These are phyloP conservation scores for Colletotrichum horii DNA, from an alignment of 2,329 filamentous ascomycete genomes.

Conservation along the genomic window DNA sequence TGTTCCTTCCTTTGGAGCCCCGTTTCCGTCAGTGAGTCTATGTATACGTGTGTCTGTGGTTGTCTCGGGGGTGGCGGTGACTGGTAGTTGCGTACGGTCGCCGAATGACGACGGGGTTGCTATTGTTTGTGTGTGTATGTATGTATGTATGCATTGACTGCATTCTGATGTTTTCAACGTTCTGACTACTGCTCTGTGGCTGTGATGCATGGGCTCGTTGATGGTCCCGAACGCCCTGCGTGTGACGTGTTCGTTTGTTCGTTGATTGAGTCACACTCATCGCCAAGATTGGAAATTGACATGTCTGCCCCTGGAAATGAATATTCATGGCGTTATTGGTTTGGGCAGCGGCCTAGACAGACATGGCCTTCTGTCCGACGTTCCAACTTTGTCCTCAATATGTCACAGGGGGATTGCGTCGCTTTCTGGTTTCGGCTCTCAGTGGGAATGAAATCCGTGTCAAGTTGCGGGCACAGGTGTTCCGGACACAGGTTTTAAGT, in stretches of 20 bases:
- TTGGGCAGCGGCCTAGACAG: not conserved
- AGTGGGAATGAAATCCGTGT: not conserved
- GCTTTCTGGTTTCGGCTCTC: not conserved
- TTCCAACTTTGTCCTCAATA: not conserved
- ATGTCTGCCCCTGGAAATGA: not conserved
- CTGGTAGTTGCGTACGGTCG: not conserved
- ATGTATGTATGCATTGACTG: not conserved
- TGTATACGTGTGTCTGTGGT: not conserved
- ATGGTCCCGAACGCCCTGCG: not conserved
- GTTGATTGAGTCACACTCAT: not conserved
- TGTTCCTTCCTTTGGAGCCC: not conserved
- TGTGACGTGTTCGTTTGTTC: not conserved
- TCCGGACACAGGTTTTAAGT: not conserved
- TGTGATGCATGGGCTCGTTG: not conserved
- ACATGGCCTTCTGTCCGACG: not conserved
- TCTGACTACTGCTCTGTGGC: not conserved
- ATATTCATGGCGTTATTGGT: not conserved
- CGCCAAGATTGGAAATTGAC: not conserved
- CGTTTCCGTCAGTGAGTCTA: not conserved
- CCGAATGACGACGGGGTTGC: not conserved
- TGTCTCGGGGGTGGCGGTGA: not conserved
- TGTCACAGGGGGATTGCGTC: not conserved
- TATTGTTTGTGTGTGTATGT: not conserved
- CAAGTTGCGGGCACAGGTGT: not conserved
- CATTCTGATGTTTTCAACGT: not conserved